A percentile compares a stretch with the other conserved stretches of the same genome.
Evolutionary conservation across 108 stramenopile genomes (phyloP).

Genomic region (Nitzschia inconspicua): DNA sequence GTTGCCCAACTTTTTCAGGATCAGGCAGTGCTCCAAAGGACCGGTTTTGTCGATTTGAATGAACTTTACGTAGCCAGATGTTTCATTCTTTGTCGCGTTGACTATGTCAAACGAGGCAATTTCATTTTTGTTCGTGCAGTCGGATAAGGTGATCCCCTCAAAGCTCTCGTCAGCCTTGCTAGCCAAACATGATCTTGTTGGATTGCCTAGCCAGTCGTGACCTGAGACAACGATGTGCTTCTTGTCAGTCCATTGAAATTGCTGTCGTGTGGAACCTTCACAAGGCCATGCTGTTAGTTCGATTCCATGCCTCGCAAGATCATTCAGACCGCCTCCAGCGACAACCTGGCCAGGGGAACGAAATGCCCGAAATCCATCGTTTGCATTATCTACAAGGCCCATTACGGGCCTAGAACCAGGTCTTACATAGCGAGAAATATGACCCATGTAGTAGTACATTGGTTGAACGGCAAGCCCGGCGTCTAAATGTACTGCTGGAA

Average conservation of each 20-base stretch:
- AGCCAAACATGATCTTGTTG: conserved; percentile 63
- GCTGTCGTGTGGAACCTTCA: conserved; percentile 85
- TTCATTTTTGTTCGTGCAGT: conserved; percentile 4
- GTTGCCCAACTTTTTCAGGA: conserved; percentile 41
- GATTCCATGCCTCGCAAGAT: conserved; percentile 76
- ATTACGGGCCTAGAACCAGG: conserved; percentile 65
- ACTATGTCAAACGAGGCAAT: conserved; percentile 51
- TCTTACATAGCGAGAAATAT: conserved; percentile 79
- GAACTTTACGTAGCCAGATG: conserved; percentile 12
- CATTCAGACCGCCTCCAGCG: conserved; percentile 78
- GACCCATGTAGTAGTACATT: conserved; percentile 89
- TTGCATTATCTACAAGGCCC: conserved; percentile 47
- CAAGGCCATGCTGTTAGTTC: conserved; percentile 85
- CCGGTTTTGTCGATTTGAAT: conserved; percentile 8
- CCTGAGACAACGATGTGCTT: conserved; percentile 59
- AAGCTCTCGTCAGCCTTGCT: conserved; percentile 40
- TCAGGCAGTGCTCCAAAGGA: conserved; percentile 36
- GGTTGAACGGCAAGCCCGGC: conserved; percentile 73
- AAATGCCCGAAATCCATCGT: conserved; percentile 51
- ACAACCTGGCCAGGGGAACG: conserved; percentile 54
- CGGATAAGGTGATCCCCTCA: conserved; percentile 29
- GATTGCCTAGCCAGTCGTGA: conserved; percentile 75
- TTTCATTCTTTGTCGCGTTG: not conserved
- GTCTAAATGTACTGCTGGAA: conserved; percentile 70
- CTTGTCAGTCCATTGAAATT: conserved; percentile 48